These are phyloP conservation scores for Carex littledalei DNA, from an alignment of 176 grass and related monocot species.

Conservation along the genomic window DNA sequence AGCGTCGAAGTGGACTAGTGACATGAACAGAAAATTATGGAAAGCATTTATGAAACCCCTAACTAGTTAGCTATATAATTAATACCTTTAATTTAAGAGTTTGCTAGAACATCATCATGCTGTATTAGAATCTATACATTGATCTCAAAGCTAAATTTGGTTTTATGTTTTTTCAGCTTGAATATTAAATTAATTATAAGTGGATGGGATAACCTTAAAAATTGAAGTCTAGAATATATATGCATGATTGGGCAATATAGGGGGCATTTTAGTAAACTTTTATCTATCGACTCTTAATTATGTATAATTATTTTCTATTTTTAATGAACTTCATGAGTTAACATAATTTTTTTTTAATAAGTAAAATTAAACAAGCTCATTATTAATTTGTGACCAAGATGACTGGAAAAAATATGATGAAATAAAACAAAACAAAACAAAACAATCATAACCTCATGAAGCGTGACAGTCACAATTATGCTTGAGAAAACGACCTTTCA, in stretches of 20 bases:
- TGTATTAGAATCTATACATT: neutral
- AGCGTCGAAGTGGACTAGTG: neutral
- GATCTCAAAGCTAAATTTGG: constrained; percentile 1
- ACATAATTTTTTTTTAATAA: neutral
- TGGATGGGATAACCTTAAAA: neutral
- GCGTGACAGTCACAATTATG: neutral
- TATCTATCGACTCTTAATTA: neutral
- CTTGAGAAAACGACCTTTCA: constrained; percentile 1
- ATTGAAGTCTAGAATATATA: neutral
- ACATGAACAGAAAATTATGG: neutral
- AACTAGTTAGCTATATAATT: neutral
- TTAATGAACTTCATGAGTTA: neutral
- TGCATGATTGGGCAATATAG: neutral
- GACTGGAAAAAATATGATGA: neutral
- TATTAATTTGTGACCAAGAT: neutral
- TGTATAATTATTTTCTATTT: neutral
- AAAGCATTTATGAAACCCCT: neutral
- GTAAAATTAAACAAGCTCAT: neutral
- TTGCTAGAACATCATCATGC: neutral
- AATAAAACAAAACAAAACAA: neutral
- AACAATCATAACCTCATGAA: neutral
- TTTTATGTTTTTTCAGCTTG: neutral
- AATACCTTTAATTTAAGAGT: neutral
- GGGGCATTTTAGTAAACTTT: neutral
- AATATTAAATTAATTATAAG: neutral